Evolutionary conservation across 257 asterid species (phyloP), one percentile per base, ranked within the genome.

Genomic region (Nicotiana benthamiana): DNA sequence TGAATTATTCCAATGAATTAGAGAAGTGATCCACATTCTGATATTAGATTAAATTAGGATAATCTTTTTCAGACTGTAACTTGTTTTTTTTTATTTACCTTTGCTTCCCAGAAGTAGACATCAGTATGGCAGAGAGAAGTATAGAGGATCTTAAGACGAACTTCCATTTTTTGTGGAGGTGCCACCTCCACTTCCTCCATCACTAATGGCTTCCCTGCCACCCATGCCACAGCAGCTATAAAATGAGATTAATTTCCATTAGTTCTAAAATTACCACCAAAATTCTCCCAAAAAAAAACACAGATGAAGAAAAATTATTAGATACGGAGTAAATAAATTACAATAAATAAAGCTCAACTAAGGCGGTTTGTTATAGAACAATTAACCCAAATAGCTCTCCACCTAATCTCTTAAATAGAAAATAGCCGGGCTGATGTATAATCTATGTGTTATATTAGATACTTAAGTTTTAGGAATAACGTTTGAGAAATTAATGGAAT

Each of bases 141-240:
- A 83, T 78, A 92, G 5, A 88, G 88, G 82, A 92, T 90, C 93
- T 88, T 92, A 43, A 92, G 15, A 11, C 97, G 91, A 80, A 92
- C 97, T 64, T 92, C 97, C 94, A 86, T 87, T 83, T 87, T 85
- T 89, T 88, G 97, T 40, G 94, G 97, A 72, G 97, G 97, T 62
- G 95, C 95, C 75, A 92, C 97, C 82, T 92, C 92, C 75, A 92
- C 92, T 79, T 87, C 91, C 54, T 92, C 95, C 0, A 90, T 92
- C 89, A 89, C 92, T 80, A 92, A 87, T 1, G 97, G 95, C 88
- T 92, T 90, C 32, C 94, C 95, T 32, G 97, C 80, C 53, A 87
- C 93, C 95, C 97, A 92, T 80, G 97, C 91, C 80, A 90, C 88
- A 51, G 97, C 97, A 80, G 97, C 97, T 92, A 84, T 81, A 87